Evolutionary conservation across 176 grass and related monocot species (phyloP), one percentile per base, ranked within the genome.

Genomic region (Juncus effusus): DNA sequence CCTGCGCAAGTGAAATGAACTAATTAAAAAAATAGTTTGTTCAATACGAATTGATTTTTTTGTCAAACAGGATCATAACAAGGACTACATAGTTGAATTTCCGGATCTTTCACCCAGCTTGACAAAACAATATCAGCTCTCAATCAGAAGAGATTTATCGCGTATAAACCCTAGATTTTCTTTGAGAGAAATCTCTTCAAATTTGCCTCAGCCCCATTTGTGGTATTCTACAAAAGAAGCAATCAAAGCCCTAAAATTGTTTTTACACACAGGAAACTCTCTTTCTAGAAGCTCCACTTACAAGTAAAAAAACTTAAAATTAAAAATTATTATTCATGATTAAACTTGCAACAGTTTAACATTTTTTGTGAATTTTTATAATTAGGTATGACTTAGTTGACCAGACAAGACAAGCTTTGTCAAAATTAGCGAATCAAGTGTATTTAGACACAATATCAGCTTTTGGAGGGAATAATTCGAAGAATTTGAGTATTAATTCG

Each of bases 321-420:
- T 16, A 54, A n/a, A 13, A 13, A 50, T 10, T 38, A 36, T 54
- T 9, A 54, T 40, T 6, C 4, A 39, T 69, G 65, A 69, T 35
- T 13, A 13, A 55, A 1, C 1, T 28, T 38, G 47, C 11, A 16
- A 12, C 15, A 74, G 51, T 47, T 74, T 63, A 51, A 52, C 19
- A 11, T 12, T 10, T 45, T 61, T 37, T 13, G 40, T 74, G 36
- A 74, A 47, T 50, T 42, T 65, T 45, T 64, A 54, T 1, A 47
- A 7, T 4, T 79, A 96, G 93, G 82, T 96, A 96, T 70, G 93
- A 96, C 66, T 84, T 96, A 64, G 93, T 91, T 41, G 93, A 96
- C 73, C 71, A 86, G 67, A 79, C 87, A 72, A 96, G 82, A 57
- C 93, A 96, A 75, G 81, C 78, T 19, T 68, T 96, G 40, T 96